A percentile compares a stretch with the other conserved stretches of the same genome.
phyloP scores from a whole-genome alignment of 768 basidiomycete species.

The Sarcomyxa edulis region DNA sequence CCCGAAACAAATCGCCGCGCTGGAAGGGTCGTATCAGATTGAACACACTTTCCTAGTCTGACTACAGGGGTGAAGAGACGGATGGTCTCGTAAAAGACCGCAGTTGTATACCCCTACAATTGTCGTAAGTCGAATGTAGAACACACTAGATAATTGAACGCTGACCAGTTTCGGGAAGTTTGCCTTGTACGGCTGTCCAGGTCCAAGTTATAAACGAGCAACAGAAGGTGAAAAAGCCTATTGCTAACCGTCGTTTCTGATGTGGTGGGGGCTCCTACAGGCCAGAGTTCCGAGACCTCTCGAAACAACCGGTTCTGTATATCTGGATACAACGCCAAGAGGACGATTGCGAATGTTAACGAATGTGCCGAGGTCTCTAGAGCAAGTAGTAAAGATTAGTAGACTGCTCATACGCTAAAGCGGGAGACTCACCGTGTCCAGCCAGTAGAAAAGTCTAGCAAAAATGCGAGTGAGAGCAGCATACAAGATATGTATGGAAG shows the following conservation, averaged over 20 bases:
- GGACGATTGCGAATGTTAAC: constrained; percentile 32
- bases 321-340: constrained; percentile 47
- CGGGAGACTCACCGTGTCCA: constrained; percentile 34
- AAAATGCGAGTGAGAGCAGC: neutral
- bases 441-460: constrained; percentile 39
- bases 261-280: too few species aligned
- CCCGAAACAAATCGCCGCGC: constrained; percentile 25
- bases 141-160: neutral
- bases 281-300: constrained; percentile 35
- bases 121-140: neutral
- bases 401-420: too few species aligned
- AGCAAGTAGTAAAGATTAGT: neutral
- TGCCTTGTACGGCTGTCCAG: constrained; percentile 34
- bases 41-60: constrained; percentile 29
- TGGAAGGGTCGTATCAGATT: constrained; percentile 27
- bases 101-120: constrained; percentile 34
- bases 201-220: neutral
- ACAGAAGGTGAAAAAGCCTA: neutral
- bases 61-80: constrained; percentile 34
- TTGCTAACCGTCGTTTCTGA: too few species aligned
- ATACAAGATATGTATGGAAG: neutral
- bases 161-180: constrained; percentile 30
- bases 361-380: constrained; percentile 45
- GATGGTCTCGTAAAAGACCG: constrained; percentile 40
- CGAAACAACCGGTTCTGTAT: constrained; percentile 40